Conservation (phyloP, 352 stramenopile genomes). For the Globisporangium megalacanthum region DNA sequence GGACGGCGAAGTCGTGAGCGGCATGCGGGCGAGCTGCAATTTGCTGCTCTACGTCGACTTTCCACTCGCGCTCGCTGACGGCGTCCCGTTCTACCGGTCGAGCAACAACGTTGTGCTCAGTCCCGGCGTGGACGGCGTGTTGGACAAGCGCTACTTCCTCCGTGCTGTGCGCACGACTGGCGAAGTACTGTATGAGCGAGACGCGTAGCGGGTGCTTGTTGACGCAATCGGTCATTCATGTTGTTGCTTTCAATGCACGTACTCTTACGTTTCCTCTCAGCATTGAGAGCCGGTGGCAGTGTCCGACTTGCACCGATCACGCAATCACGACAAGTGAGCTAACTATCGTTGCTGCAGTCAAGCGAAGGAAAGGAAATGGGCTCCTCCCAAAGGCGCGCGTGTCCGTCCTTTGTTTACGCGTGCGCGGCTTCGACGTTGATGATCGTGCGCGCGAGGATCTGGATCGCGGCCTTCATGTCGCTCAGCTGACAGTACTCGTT, state of each 20-base stretch:
- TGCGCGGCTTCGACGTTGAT: slow-evolving; percentile 50
- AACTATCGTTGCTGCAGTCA: too few relatives aligned
- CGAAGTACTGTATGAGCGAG: slow-evolving; percentile 43
- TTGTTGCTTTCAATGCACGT: too few relatives aligned
- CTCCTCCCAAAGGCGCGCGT: background rate
- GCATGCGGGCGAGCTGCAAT: slow-evolving; percentile 65
- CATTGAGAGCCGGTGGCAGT: too few relatives aligned
- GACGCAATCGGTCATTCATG: too few relatives aligned
- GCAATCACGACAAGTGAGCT: too few relatives aligned
- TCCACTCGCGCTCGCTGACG: slow-evolving; percentile 41
- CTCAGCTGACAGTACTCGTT: slow-evolving; percentile 89
- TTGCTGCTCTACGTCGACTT: slow-evolving; percentile 77
- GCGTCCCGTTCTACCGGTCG: slow-evolving; percentile 79
- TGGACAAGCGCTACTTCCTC: slow-evolving; percentile 57
- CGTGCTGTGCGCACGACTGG: slow-evolving; percentile 47
- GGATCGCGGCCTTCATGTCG: slow-evolving; percentile 83
- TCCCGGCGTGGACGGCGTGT: slow-evolving; percentile 42
- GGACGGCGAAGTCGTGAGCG: slow-evolving; percentile 63
- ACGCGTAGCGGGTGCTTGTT: background rate
- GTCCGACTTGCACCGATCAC: too few relatives aligned
- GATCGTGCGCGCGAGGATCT: slow-evolving; percentile 84
- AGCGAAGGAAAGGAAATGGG: too few relatives aligned
- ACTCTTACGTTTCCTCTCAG: too few relatives aligned
- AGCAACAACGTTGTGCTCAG: slow-evolving; percentile 84
- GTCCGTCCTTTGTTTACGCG: slow-evolving; percentile 5